These are phyloP conservation scores for Verticillium zaregamsianum DNA, from an alignment of 2,329 filamentous ascomycete species.

Conservation along the genomic window DNA sequence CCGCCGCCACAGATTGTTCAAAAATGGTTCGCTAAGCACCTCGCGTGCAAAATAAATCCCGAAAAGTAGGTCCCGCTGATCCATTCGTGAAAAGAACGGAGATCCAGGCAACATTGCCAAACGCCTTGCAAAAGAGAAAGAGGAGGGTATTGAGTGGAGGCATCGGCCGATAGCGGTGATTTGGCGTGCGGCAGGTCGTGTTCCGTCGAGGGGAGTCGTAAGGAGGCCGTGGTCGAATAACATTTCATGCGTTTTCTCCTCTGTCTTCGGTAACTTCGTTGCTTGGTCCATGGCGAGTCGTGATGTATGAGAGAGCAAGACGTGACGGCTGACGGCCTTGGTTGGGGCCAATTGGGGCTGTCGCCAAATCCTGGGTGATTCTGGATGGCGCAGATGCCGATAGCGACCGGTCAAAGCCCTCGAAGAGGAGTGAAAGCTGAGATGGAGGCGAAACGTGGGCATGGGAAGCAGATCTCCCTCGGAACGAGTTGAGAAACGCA, in stretches of 20 bases:
- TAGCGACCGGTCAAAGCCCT: conserved; percentile 37
- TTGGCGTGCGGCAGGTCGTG: neutral
- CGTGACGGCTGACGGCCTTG: neutral
- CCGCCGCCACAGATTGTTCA: neutral
- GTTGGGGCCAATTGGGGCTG: conserved; percentile 4
- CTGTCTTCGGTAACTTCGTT: conserved; percentile 26
- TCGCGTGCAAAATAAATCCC: neutral
- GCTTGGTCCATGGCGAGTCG: conserved; percentile 8
- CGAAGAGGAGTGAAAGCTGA: conserved; percentile 44
- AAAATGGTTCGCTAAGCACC: neutral
- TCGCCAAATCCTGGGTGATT: neutral
- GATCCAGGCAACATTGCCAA: neutral
- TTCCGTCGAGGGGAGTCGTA: neutral
- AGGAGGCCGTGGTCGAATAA: conserved; percentile 13
- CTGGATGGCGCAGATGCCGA: conserved; percentile 25
- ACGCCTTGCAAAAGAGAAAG: neutral
- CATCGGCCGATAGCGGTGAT: neutral
- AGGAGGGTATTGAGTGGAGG: neutral
- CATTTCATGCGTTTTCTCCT: conserved; percentile 11
- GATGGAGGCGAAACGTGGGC: conserved; percentile 35
- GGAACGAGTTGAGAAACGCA: conserved; percentile 44
- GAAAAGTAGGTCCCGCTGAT: neutral
- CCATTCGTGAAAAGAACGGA: neutral
- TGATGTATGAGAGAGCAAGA: neutral
- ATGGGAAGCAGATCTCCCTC: conserved; percentile 25